Conservation (phyloP, 2,329 filamentous ascomycete genomes). For the Colletotrichum tanaceti region DNA sequence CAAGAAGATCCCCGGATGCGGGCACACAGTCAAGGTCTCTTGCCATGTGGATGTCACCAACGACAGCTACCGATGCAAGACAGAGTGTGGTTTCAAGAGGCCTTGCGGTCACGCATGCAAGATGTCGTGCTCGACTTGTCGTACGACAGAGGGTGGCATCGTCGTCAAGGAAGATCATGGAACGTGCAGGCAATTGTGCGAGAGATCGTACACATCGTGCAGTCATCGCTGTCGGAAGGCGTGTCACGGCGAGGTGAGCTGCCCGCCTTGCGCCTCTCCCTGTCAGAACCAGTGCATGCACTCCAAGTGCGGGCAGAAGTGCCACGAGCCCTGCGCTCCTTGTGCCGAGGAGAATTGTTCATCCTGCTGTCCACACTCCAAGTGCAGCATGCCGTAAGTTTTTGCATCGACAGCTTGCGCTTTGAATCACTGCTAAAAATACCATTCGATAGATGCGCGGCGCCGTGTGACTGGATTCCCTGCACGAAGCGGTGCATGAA, state of each 20-base stretch:
- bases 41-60: slow-evolving; percentile 62
- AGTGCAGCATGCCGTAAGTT: slow-evolving; percentile 62
- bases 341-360: slow-evolving; percentile 67
- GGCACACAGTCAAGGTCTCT: slow-evolving; percentile 61
- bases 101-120: slow-evolving; percentile 70
- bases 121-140: slow-evolving; percentile 62
- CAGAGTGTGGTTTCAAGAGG: slow-evolving; percentile 58
- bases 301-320: slow-evolving; percentile 65
- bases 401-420: neutral
- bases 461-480: slow-evolving; percentile 74
- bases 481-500: slow-evolving; percentile 70
- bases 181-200: slow-evolving; percentile 53
- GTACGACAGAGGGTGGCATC: slow-evolving; percentile 47
- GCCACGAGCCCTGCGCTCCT: slow-evolving; percentile 70
- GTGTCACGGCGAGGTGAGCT: slow-evolving; percentile 65
- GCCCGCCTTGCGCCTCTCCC: slow-evolving; percentile 57
- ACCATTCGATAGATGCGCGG: slow-evolving; percentile 56
- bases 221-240: slow-evolving; percentile 61
- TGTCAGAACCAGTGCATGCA: slow-evolving; percentile 70
- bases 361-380: slow-evolving; percentile 66
- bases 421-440: neutral
- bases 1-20: slow-evolving; percentile 64
- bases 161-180: slow-evolving; percentile 56
- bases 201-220: slow-evolving; percentile 61
- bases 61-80: slow-evolving; percentile 58